Conservation (phyloP, 139 green algal genomes). For the Tetradesmus lagerheimii region DNA sequence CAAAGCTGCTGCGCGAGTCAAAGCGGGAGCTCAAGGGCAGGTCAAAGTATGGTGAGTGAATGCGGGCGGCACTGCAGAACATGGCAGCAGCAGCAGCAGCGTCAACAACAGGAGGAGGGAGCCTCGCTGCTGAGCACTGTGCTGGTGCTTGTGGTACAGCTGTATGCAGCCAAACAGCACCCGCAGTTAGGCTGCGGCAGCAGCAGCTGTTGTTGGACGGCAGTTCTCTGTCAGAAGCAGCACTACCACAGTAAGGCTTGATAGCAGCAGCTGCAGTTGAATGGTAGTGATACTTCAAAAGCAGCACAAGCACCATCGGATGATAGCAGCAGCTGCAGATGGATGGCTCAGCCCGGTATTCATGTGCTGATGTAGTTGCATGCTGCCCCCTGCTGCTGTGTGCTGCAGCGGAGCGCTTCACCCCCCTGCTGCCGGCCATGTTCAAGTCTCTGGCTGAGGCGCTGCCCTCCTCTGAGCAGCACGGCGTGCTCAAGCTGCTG, state of each 20-base stretch:
- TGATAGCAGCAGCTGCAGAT: no score
- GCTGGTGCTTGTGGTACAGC: no score
- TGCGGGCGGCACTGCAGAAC: not conserved
- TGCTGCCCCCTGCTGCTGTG: not conserved
- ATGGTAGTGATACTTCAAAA: no score
- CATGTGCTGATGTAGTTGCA: not conserved
- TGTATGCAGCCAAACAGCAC: no score
- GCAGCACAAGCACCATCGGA: no score
- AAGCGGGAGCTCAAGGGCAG: slow-evolving; percentile 46
- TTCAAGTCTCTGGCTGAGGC: not conserved
- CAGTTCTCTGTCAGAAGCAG: no score
- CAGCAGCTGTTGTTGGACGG: no score
- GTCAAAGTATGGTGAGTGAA: slow-evolving; percentile 44
- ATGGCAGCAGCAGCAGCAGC: not conserved
- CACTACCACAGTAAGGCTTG: no score
- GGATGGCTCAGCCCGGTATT: no score
- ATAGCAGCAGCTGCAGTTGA: no score
- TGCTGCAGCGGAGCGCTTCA: slow-evolving; percentile 42
- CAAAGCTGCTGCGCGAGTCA: slow-evolving; percentile 51
- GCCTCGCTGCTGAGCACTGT: not conserved
- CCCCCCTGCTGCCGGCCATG: slow-evolving; percentile 38
- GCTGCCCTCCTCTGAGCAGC: not conserved
- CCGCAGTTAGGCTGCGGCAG: no score
- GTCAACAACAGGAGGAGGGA: not conserved
- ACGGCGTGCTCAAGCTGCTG: slow-evolving; percentile 44